Evolutionary conservation across 495 filamentous ascomycete genomes (phyloP), one percentile per base, ranked within the genome.

Genomic region (Talaromyces stipitatus): DNA sequence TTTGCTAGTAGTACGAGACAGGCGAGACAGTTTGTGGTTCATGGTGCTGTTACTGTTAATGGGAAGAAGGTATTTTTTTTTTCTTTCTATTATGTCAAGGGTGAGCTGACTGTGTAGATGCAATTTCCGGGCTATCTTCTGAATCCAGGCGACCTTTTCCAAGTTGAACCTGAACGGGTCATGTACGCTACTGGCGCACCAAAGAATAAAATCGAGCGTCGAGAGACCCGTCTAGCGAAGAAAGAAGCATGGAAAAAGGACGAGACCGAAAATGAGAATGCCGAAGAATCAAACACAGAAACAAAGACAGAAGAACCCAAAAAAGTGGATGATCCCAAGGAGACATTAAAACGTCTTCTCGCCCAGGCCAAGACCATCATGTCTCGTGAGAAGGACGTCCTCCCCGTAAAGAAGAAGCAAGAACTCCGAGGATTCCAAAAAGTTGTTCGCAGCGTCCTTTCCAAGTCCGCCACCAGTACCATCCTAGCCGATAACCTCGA

Each of bases 131-230:
- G 90, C 59, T 98, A 97, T 73, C 87, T 91, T 65, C 85, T 98
- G 26, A 98, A 98, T 71, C 94, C 94, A 9, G 94, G 94, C 50
- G 94, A 98, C 67, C 87, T 98, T 78, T 98, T 97, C 80, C 89
- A 92, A 65, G 95, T 98, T 65, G 88, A 96, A 7, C 80, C 86
- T 41, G 90, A 94, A 5, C 83, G 84, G 57, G 95, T 97, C 28
- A 79, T 98, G 72, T 88, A 73, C 61, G 94, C 90, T 22, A 96
- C 91, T 9, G 94, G 94, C 29, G 80, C 78, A 2, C 79, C 81
- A 9, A 95, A 92, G 66, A 66, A 74, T 18, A 76, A 67, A 45
- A 61, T 63, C 18, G 74, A 82, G 58, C 73, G 75, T 55, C 76
- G 75, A 11, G 71, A 74, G 41, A 61, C 61, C 23, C 72, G 78